Conservation (phyloP, 345 rosid genomes). For the Rhodamnia rubescens region DNA sequence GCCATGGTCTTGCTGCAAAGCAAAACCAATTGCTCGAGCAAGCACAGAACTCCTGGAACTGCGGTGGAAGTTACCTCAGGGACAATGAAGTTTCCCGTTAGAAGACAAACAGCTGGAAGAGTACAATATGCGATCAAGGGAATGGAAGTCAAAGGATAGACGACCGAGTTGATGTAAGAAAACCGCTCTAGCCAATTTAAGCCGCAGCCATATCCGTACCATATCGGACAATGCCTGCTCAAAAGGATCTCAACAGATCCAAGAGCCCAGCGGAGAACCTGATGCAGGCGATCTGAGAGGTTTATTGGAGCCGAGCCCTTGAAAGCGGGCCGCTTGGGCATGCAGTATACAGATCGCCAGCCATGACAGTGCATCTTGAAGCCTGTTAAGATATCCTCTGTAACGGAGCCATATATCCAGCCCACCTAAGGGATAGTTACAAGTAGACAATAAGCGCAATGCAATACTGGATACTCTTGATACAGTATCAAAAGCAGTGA, state of each 20-base stretch:
- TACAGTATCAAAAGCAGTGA: background rate
- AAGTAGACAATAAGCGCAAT: background rate
- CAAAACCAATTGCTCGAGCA: background rate
- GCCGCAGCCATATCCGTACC: slow-evolving; percentile 71
- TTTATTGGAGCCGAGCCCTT: slow-evolving; percentile 72
- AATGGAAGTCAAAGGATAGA: slow-evolving; percentile 57
- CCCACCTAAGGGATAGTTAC: slow-evolving; percentile 31
- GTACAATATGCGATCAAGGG: slow-evolving; percentile 55
- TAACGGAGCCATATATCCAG: slow-evolving; percentile 79
- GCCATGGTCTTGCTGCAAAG: background rate
- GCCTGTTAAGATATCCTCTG: slow-evolving; percentile 65
- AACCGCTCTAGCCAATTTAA: slow-evolving; percentile 53
- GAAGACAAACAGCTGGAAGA: slow-evolving; percentile 52
- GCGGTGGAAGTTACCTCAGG: slow-evolving; percentile 33
- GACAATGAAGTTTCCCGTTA: slow-evolving; percentile 59
- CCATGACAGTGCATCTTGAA: slow-evolving; percentile 79
- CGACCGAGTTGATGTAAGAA: slow-evolving; percentile 49
- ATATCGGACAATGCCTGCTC: slow-evolving; percentile 64
- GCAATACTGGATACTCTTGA: background rate
- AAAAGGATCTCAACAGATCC: slow-evolving; percentile 68
- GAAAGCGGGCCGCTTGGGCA: slow-evolving; percentile 50
- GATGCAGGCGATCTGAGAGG: slow-evolving; percentile 66
- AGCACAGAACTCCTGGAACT: background rate
- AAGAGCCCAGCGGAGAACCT: slow-evolving; percentile 67
- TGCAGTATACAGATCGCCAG: slow-evolving; percentile 68